Conservation (phyloP, 495 filamentous ascomycete genomes). For the Hypoxylon intermedium region DNA sequence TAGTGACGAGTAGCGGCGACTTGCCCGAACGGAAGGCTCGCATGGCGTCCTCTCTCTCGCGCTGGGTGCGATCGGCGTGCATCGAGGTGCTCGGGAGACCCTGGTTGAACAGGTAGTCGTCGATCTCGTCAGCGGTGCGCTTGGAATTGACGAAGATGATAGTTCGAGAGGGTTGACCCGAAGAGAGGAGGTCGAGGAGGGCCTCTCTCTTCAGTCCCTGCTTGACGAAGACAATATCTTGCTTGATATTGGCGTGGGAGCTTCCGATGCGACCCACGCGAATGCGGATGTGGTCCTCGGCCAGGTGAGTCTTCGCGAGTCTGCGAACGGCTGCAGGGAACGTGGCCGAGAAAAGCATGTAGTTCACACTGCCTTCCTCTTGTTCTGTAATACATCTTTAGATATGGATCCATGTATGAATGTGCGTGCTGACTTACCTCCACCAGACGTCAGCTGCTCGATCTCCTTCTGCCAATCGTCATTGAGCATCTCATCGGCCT, state of each 20-base stretch:
- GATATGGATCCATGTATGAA: constrained; percentile 4
- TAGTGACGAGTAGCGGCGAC: constrained; percentile 81
- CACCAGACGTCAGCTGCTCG: constrained; percentile 73
- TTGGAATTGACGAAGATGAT: constrained; percentile 91
- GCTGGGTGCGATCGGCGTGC: constrained; percentile 85
- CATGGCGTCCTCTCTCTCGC: constrained; percentile 92
- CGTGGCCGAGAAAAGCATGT: constrained; percentile 94
- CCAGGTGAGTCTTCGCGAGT: constrained; percentile 76
- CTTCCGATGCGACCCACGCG: constrained; percentile 85
- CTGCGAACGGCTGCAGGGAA: constrained; percentile 80
- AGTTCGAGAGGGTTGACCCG: constrained; percentile 74
- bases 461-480: constrained; percentile 77
- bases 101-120: constrained; percentile 84
- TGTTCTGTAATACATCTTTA: constrained; percentile 62
- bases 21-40: constrained; percentile 79
- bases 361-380: constrained; percentile 78
- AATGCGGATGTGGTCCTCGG: constrained; percentile 74
- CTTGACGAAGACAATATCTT: constrained; percentile 73
- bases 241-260: constrained; percentile 78
- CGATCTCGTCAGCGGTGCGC: constrained; percentile 75
- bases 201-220: constrained; percentile 68
- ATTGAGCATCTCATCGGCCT: constrained; percentile 90
- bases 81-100: constrained; percentile 84
- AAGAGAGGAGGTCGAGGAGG: constrained; percentile 74
- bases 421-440: constrained; percentile 61